phyloP scores from a whole-genome alignment of 306 rosid species.

The Abrus pulchellus region DNA sequence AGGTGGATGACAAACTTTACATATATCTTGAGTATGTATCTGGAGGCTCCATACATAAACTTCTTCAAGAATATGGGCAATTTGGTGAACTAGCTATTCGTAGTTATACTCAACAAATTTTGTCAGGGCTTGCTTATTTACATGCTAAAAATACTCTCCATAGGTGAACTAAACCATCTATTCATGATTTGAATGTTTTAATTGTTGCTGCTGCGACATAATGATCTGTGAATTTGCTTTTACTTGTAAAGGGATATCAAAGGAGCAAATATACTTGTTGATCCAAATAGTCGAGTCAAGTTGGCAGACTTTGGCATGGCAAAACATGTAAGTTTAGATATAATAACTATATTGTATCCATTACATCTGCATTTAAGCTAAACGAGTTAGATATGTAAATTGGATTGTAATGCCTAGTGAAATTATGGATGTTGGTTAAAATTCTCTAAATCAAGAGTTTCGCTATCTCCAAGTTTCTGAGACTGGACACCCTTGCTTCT shows the following conservation, averaged over 20 bases:
- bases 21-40: conserved; percentile 97
- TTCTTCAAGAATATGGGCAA: conserved; percentile 93
- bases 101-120: conserved; percentile 91
- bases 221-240: conserved; percentile 42
- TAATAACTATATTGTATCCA: conserved; percentile 14
- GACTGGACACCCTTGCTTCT: background rate
- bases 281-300: conserved; percentile 93
- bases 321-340: conserved; percentile 84
- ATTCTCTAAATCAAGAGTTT: conserved; percentile 15
- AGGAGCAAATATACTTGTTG: conserved; percentile 98
- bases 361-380: conserved; percentile 40
- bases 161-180: conserved; percentile 67
- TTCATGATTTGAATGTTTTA: conserved; percentile 40
- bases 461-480: conserved; percentile 15
- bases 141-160: conserved; percentile 94
- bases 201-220: conserved; percentile 24
- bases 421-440: conserved; percentile 37
- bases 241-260: conserved; percentile 85
- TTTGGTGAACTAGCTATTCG: conserved; percentile 91
- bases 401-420: conserved; percentile 13
- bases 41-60: conserved; percentile 96
- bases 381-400: conserved; percentile 34
- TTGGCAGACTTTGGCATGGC: conserved; percentile 99
- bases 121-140: conserved; percentile 95
- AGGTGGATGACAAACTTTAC: conserved; percentile 91